Evolutionary conservation across 495 filamentous ascomycete species (phyloP).

Genomic region (Podospora didyma): DNA sequence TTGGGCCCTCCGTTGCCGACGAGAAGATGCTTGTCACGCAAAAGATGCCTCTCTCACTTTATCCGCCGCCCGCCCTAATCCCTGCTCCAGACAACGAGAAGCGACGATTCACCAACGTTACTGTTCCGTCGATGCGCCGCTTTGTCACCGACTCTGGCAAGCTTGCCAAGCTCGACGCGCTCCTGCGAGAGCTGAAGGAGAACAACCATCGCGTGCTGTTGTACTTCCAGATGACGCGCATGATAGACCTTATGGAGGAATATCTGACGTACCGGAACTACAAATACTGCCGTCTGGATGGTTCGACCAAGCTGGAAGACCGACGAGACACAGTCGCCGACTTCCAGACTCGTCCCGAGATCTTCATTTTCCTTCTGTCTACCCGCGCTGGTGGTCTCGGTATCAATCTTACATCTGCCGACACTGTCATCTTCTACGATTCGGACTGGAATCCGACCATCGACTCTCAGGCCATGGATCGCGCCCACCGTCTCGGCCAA

Average conservation of each 20-base stretch:
- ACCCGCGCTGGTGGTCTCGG: constrained; percentile 96
- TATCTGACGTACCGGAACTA: constrained; percentile 98
- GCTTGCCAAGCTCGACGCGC: constrained; percentile 82
- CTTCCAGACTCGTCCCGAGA: constrained; percentile 87
- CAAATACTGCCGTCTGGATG: constrained; percentile 95
- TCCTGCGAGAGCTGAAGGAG: constrained; percentile 84
- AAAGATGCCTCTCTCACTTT: constrained; percentile 59
- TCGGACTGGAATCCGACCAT: constrained; percentile 99
- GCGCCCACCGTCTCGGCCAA: constrained; percentile 95
- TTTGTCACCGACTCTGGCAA: constrained; percentile 98
- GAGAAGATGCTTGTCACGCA: constrained; percentile 70
- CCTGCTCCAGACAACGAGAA: constrained; percentile 75
- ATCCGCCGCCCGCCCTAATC: constrained; percentile 61
- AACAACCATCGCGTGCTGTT: constrained; percentile 90
- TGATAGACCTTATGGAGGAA: constrained; percentile 99
- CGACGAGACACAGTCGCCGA: constrained; percentile 93
- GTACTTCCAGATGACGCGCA: constrained; percentile 99
- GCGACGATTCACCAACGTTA: constrained; percentile 80
- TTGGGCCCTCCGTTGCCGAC: constrained; percentile 58
- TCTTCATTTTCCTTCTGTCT: constrained; percentile 94
- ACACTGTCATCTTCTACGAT: constrained; percentile 99
- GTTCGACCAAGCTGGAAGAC: constrained; percentile 97
- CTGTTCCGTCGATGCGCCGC: constrained; percentile 95
- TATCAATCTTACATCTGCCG: constrained; percentile 90
- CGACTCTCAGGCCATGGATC: constrained; percentile 98